Evolutionary conservation across 345 rosid genomes (phyloP), one percentile per base, ranked within the genome.

Genomic region (Populus euphratica): DNA sequence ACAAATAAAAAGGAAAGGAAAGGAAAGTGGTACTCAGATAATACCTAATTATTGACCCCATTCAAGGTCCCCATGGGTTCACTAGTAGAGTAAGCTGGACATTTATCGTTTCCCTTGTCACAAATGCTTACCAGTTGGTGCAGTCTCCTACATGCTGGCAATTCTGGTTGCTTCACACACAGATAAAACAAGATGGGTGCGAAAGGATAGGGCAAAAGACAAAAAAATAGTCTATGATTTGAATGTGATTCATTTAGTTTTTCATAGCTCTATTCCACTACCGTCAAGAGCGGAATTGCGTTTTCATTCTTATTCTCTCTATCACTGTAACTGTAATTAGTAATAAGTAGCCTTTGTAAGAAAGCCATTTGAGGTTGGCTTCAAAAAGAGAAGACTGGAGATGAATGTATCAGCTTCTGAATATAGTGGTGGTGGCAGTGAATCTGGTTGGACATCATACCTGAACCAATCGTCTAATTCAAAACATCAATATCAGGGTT

Each of bases 391-490:
- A 50, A 6, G 21, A 74, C n/a, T 38, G 59, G 70, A 8, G 70
- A 89, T 89, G 93, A 81, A 89, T 80, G 39, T 85, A 52, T 80
- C 96, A 54, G 86, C 86, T 78, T 86, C 95, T 65, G 88, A 85
- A 38, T 85, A 87, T 47, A 85, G 89, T 25, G 69, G 81, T 23
- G 86, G 91, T 61, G 94, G 85, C 5, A 91, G 96, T 68, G 94
- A 93, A 73, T 93, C 98, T 73, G 92, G 98, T 44, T 93, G 98
- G 98, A 93, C 98, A 47, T 39, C 71, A 70, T 92, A 92, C 86
- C 86, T 93, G 23, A 87, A 91, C 76, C 89, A 91, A 72, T 88
- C 97, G 52, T 86, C 87, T 69, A 23, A 69, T 61, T 82, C 88
- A 8, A 72, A 78, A 63, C 67, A 76, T 27, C 79, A 78, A 13